These are phyloP conservation scores for Termitomyces sp. DNA, from an alignment of 768 basidiomycete species.

Conservation along the genomic window DNA sequence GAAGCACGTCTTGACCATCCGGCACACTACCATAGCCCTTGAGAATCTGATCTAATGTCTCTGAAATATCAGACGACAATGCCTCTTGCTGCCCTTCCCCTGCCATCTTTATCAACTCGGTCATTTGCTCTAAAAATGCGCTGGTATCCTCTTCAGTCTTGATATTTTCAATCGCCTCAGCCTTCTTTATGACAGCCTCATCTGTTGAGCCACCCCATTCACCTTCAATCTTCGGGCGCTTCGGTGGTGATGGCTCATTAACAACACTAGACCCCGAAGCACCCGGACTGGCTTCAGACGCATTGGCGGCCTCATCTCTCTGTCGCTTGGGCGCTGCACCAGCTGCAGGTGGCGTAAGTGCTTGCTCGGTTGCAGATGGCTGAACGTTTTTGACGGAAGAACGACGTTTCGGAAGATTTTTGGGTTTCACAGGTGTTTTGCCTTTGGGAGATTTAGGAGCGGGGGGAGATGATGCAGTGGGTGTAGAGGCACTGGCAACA, in stretches of 20 bases:
- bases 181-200: constrained; percentile 41
- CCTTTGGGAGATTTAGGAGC: constrained; percentile 67
- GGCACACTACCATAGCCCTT: constrained; percentile 41
- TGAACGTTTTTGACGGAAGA: constrained; percentile 22
- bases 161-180: constrained; percentile 39
- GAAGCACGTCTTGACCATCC: constrained; percentile 34
- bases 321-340: constrained; percentile 36
- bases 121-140: constrained; percentile 58
- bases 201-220: constrained; percentile 64
- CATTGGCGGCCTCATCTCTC: constrained; percentile 39
- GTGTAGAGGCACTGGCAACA: constrained; percentile 42
- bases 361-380: constrained; percentile 16
- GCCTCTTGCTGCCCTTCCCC: constrained; percentile 40
- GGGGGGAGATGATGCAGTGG: constrained; percentile 56
- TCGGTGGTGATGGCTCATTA: constrained; percentile 62
- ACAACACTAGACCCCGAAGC: constrained; percentile 22
- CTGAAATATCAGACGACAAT: constrained; percentile 45
- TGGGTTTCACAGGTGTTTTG: constrained; percentile 45
- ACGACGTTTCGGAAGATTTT: constrained; percentile 29
- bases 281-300: constrained; percentile 24
- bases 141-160: constrained; percentile 65
- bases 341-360: constrained; percentile 18
- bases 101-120: constrained; percentile 54
- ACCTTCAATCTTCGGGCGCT: constrained; percentile 67
- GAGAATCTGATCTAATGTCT: constrained; percentile 58